These are phyloP conservation scores for Candida alai DNA, from an alignment of 805 yeast genomes.

Conservation along the genomic window DNA sequence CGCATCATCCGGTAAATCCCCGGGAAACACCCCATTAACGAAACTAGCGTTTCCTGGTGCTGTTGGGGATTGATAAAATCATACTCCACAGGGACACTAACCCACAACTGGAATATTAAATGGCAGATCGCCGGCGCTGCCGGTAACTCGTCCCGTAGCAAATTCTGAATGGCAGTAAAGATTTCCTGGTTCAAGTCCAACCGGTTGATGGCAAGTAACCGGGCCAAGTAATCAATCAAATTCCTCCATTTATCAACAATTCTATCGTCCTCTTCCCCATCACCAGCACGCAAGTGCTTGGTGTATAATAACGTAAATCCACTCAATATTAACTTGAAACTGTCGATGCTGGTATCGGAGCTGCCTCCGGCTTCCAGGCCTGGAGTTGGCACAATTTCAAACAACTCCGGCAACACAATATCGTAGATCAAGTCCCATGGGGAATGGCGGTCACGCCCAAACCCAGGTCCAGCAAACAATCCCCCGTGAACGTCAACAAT, in stretches of 20 bases:
- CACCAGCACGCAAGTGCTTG: slow-evolving; percentile 36
- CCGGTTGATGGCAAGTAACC: slow-evolving; percentile 37
- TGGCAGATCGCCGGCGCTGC: slow-evolving; percentile 20
- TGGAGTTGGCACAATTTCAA: slow-evolving; percentile 21
- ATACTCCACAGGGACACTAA: slow-evolving; percentile 34
- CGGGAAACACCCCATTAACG: slow-evolving; percentile 52
- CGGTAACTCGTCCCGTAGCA: slow-evolving; percentile 27
- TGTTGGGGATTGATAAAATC: slow-evolving; percentile 39
- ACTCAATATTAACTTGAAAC: slow-evolving; percentile 53
- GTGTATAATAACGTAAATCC: slow-evolving; percentile 65
- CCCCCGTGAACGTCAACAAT: slow-evolving; percentile 70
- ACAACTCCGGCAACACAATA: slow-evolving; percentile 56
- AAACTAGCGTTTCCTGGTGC: slow-evolving; percentile 60
- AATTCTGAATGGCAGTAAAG: slow-evolving; percentile 49
- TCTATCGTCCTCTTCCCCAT: slow-evolving; percentile 6
- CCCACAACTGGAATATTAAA: slow-evolving; percentile 51
- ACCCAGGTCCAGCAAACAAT: slow-evolving; percentile 41
- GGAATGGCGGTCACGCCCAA: too few species aligned
- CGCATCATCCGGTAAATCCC: slow-evolving; percentile 38
- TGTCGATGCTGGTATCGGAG: slow-evolving; percentile 52
- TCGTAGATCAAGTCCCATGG: slow-evolving; percentile 72
- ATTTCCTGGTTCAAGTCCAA: slow-evolving; percentile 53
- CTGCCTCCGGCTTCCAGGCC: slow-evolving; percentile 19
- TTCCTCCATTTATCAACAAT: slow-evolving; percentile 49
- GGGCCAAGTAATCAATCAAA: slow-evolving; percentile 47